Evolutionary conservation across 345 rosid genomes (phyloP), one percentile per base, ranked within the genome.

Genomic region (Rhodamnia rubescens): DNA sequence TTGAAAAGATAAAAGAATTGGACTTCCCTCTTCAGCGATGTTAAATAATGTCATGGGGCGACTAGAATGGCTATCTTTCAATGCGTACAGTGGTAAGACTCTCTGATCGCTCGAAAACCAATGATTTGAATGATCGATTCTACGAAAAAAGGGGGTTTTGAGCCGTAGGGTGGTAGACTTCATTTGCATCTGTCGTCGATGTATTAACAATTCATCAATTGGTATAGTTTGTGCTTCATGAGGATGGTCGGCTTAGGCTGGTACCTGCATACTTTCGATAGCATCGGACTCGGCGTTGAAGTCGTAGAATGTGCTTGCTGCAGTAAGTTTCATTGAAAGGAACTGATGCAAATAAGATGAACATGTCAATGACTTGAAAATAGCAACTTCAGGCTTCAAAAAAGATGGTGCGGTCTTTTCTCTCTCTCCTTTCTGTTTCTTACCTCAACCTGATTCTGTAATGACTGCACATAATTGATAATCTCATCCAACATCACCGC

Each of bases 311-410:
- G 91, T 88, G 91, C 97, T 94, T 85, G 98, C 98, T 85, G 93
- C 93, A 4, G 94, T 92, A 22, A 95, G 95, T 89, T 95, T 95
- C 98, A 95, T 93, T 0, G 98, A 97, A 29, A 97, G 92, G 89
- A 95, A 97, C 98, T 97, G 96, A 78, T 83, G 74, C 56, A 18
- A 27, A 87, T 27, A 87, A 83, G 49, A 85, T 86, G 81, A 27
- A 32, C 8, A 81, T 52, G 12, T 18, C 22, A 61, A 51, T 24
- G 57, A 49, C 56, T 52, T 52, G 11, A 40, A 61, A 56, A 13
- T 22, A 22, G 49, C 36, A 42, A 16, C 40, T 15, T 21, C 50
- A 83, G 52, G 50, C 24, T 36, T n/a, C 21, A 0, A 57, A 47
- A 21, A 36, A 83, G 69, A 5, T 36, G 58, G 24, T 16, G 29